phyloP scores from a whole-genome alignment of 164 flowering plant genomes.

The Annona cherimola region DNA sequence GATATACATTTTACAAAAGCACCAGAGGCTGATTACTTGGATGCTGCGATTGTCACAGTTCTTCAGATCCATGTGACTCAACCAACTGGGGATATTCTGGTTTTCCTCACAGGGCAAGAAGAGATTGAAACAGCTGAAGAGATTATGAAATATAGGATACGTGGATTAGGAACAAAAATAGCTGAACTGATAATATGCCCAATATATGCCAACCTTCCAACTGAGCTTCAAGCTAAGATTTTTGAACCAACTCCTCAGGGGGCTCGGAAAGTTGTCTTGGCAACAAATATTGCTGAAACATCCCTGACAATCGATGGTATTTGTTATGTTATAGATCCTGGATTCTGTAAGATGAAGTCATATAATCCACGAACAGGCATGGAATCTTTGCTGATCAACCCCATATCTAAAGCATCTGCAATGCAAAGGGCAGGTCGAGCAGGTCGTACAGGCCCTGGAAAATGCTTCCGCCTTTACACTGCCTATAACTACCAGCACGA shows the following conservation, averaged over 20 bases:
- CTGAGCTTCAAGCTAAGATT: constrained; percentile 90
- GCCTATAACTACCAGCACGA: constrained; percentile 65
- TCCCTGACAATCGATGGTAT: constrained; percentile 94
- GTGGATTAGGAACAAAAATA: constrained; percentile 87
- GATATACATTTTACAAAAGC: constrained; percentile 87
- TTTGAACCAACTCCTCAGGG: constrained; percentile 98
- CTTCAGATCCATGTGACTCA: constrained; percentile 86
- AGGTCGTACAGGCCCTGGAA: constrained; percentile 95
- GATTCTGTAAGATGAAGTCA: constrained; percentile 82
- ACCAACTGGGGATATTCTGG: constrained; percentile 77
- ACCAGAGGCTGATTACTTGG: constrained; percentile 92
- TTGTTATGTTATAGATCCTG: constrained; percentile 92
- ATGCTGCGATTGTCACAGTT: constrained; percentile 89
- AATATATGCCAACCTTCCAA: constrained; percentile 94
- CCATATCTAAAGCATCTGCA: constrained; percentile 96
- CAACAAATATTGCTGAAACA: constrained; percentile 93
- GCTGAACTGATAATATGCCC: constrained; percentile 95
- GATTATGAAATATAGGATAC: constrained; percentile 73
- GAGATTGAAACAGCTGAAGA: constrained; percentile 96
- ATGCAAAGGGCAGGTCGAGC: constrained; percentile 90
- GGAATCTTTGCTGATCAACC: constrained; percentile 79
- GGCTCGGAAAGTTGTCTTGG: constrained; percentile 87
- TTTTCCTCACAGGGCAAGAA: constrained; percentile 90
- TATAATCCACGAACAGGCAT: constrained; percentile 93
- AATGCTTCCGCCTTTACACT: constrained; percentile 84